Evolutionary conservation across 176 grass and related monocot genomes (phyloP).

Genomic region (Triticum timopheevii): DNA sequence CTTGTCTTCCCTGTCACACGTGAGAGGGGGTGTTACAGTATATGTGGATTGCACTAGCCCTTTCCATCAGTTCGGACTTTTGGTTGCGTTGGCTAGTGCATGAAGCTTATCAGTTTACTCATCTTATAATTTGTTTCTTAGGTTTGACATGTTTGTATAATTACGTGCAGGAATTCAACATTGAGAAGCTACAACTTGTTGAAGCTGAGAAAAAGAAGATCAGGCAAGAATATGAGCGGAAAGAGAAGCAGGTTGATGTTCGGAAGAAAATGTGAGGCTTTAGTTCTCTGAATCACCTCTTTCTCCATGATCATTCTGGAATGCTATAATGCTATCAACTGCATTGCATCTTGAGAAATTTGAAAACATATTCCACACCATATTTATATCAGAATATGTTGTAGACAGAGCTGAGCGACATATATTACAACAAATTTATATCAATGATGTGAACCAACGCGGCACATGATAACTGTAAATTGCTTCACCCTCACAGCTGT

Average conservation of each 20-base stretch:
- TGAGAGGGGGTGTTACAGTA: no score
- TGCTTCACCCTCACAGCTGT: not conserved
- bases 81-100: no score
- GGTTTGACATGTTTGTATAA: conserved; percentile 19
- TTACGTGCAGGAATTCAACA: conserved; percentile 89
- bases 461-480: not conserved
- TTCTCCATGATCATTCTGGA: not conserved
- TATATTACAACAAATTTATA: not conserved
- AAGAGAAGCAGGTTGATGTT: conserved; percentile 99
- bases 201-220: conserved; percentile 99
- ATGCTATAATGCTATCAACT: conserved; percentile 7
- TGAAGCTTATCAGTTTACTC: not conserved
- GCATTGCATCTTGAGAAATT: conserved; percentile 11
- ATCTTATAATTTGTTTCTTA: not conserved
- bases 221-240: conserved; percentile 94
- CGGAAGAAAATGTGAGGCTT: conserved; percentile 89
- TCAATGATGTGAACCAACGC: not conserved
- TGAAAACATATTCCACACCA: not conserved
- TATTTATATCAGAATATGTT: not conserved
- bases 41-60: no score
- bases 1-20: no score
- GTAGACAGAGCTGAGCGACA: not conserved
- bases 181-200: conserved; percentile 98
- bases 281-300: conserved; percentile 14
- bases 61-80: no score